A percentile compares a stretch with the other conserved stretches of the same genome.
These are phyloP conservation scores for Annona squamosa DNA, from an alignment of 164 flowering plant species.

Conservation along the genomic window DNA sequence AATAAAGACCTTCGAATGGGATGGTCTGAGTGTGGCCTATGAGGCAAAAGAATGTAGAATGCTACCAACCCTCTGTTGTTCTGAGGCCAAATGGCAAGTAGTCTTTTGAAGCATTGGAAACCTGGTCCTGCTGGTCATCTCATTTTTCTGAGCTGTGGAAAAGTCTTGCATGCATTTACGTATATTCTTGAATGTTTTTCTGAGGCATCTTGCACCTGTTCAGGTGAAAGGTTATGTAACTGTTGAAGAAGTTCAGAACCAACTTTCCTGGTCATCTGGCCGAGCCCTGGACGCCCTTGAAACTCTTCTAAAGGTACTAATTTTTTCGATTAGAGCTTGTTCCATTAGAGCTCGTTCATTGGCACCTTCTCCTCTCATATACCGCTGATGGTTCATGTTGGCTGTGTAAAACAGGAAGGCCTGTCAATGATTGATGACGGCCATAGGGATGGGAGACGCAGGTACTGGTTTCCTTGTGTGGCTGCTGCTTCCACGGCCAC, in stretches of 20 bases:
- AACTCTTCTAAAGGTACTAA: constrained; percentile 62
- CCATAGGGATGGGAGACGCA: constrained; percentile 69
- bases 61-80: neutral
- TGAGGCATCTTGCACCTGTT: neutral
- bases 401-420: constrained; percentile 62
- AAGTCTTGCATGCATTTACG: neutral
- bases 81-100: no score
- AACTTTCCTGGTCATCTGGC: constrained; percentile 78
- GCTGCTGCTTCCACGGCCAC: constrained; percentile 37
- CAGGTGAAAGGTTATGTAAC: constrained; percentile 92
- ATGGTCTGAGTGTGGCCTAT: no score
- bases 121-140: neutral
- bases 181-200: neutral
- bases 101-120: neutral
- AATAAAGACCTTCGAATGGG: no score
- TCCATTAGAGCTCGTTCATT: neutral
- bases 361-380: neutral
- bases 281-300: constrained; percentile 87
- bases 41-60: no score
- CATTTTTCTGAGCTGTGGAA: neutral
- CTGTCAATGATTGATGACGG: constrained; percentile 98
- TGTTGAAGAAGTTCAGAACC: constrained; percentile 68
- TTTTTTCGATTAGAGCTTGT: neutral
- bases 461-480: constrained; percentile 93
- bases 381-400: neutral